Evolutionary conservation across 2,329 filamentous ascomycete genomes (phyloP).

Genomic region (Corynespora cassiicola): DNA sequence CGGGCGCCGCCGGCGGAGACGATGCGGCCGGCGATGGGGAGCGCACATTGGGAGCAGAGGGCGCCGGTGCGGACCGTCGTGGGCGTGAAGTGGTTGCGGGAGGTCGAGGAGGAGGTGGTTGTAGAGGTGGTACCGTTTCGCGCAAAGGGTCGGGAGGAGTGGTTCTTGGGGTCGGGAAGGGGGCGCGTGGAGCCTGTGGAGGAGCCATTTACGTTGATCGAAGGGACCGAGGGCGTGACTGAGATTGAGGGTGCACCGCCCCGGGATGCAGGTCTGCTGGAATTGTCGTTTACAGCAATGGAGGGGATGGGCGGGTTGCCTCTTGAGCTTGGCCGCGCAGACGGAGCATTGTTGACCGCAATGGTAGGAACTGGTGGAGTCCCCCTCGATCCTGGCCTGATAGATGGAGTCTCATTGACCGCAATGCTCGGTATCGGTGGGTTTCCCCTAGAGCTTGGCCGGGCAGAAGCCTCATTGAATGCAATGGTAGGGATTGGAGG

Average conservation of each 20-base stretch:
- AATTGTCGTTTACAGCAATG: constrained; percentile 26
- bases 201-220: constrained; percentile 35
- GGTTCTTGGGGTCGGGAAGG: constrained; percentile 53
- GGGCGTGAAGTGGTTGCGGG: constrained; percentile 54
- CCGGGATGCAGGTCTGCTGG: no score
- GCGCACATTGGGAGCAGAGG: constrained; percentile 81
- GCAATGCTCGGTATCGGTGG: constrained; percentile 32
- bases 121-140: constrained; percentile 39
- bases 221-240: constrained; percentile 27
- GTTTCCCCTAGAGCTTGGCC: no score
- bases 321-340: no score
- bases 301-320: constrained; percentile 20
- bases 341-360: constrained; percentile 28
- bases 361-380: constrained; percentile 37
- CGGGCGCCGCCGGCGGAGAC: constrained; percentile 81
- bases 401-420: constrained; percentile 26
- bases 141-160: constrained; percentile 52
- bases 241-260: constrained; percentile 31
- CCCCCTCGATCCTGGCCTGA: no score
- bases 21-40: constrained; percentile 88
- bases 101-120: no score
- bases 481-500: constrained; percentile 11
- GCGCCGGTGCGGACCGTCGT: constrained; percentile 65
- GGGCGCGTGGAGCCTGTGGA: constrained; percentile 50
- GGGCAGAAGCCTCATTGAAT: no score